These are phyloP conservation scores for Xylariaceae sp. DNA, from an alignment of 2,329 filamentous ascomycete species.

Conservation along the genomic window DNA sequence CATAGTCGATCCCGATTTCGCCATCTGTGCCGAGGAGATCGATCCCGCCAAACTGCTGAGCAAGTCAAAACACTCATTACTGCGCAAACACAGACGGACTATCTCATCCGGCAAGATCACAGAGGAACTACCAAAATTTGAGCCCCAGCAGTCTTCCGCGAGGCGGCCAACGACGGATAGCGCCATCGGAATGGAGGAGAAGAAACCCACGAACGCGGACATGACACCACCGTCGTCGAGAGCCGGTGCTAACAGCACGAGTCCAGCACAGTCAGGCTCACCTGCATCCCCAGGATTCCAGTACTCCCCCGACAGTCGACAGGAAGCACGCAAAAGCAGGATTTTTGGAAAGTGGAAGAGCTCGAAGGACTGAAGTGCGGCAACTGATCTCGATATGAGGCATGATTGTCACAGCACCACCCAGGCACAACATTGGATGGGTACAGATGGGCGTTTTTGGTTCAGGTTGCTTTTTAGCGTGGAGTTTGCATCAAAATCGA, in stretches of 20 bases:
- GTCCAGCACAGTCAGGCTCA: constrained; percentile 15
- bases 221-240: constrained; percentile 26
- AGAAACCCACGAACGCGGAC: constrained; percentile 14
- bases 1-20: constrained; percentile 52
- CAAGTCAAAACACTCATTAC: constrained; percentile 44
- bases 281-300: constrained; percentile 18
- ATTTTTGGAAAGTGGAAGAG: constrained; percentile 25
- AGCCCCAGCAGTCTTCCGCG: constrained; percentile 7
- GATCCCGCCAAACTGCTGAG: constrained; percentile 39
- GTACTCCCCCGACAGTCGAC: constrained; percentile 11
- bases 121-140: constrained; percentile 33
- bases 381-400: not conserved
- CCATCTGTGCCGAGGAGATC: constrained; percentile 53
- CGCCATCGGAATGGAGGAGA: constrained; percentile 17
- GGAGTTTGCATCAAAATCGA: constrained; percentile 8
- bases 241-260: constrained; percentile 38
- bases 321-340: constrained; percentile 17
- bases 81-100: constrained; percentile 44
- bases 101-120: constrained; percentile 44
- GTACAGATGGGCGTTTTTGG: too few species aligned
- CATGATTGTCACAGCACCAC: not conserved
- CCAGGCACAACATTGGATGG: too few species aligned
- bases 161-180: constrained; percentile 20
- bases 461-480: constrained; percentile 5
- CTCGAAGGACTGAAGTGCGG: constrained; percentile 15